Base-by-base conservation (phyloP, 1,284 basidiomycete genomes). In the Tilletia caries region DNA sequence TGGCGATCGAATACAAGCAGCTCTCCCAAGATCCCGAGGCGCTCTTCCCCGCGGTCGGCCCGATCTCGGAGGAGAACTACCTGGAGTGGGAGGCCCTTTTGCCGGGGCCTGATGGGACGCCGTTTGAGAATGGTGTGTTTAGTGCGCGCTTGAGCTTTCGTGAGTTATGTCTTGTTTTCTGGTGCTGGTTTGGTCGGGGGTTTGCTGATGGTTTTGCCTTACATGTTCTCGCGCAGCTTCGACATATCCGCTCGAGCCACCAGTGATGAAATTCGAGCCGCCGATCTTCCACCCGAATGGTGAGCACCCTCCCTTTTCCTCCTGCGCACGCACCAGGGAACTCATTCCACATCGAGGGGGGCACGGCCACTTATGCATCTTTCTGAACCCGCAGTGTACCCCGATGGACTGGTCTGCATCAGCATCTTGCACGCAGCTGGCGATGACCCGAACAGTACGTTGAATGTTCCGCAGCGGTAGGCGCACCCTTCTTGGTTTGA, bases 11-110 rank as follows among this genome's bases (percentile, higher is more conserved):
- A 70, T 83, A 83, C 76, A 82, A 81, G 71, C 81, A 83, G 72
- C 76, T 81, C 12, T 79, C 76, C 32, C 77, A 72, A 65, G 81
- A 81, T 33, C 79, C 79, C 18, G 75, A 82, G 71, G 76, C 76
- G 60, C 78, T 83, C 65, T 79, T 83, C 69, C 77, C 73, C 13
- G 81, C 78, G 25, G 68, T 70, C 90, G 92, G 93, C 0, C 93
- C 93, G 58, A 88, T 97, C 79, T 90, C 91, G 62, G 95, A 98
- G 85, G 90, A 91, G 75, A 93, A 98, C 86, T 95, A 98, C 86
- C 93, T 98, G 83, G 91, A 91, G 74, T 99, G 96, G 96, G 96
- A 98, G 85, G 95, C 95, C 20, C 87, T 98, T 76, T 95, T 99
- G 71, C 91, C 90, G 78, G 96, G 96, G 0, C 96, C 95, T 15